Evolutionary conservation across 805 yeast genomes (phyloP), one percentile per base, ranked within the genome.

Genomic region (Wickerhamiella azymoides): DNA sequence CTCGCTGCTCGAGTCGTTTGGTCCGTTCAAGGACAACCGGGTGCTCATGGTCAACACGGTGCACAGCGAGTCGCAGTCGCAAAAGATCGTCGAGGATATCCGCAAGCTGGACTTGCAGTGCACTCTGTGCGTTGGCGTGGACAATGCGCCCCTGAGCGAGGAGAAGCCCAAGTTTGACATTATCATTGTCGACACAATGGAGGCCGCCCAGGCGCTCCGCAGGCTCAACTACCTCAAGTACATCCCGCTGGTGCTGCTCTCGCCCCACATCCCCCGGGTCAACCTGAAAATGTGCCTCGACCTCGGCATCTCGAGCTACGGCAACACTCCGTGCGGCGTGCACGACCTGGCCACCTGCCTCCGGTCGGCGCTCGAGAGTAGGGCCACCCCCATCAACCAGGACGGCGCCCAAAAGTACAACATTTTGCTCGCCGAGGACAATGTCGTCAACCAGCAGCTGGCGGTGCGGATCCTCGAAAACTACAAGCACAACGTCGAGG

Each of bases 401-500:
- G 92, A 84, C 57, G 89, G 84, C 25, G 79, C 84, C 16, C 74
- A 74, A 49, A 75, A 81, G 43, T 84, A 77, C 68, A 76, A 75
- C 54, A 78, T 84, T 30, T 66, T 84, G 51, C 71, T 84, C 28
- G 94, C 94, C 0, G 94, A 84, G 62, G 94, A 84, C 63, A 84
- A 85, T 56, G 67, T 83, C 53, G 92, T 84, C 35, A 84, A 84
- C 61, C 94, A 84, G 62, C 84, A 84, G 59, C 70, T 84, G 51
- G 94, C 94, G 0, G 93, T 83, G 6, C 70, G 85, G 52, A 84
- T 84, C 40, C 67, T 84, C 47, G 92, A 84, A 60, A 84, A 84
- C 62, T 84, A 82, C 61, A 89, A 89, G 24, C 94, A 84, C 63
- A 70, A 72, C 48, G 88, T 84, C 10, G 79, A 77, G 48, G 94